phyloP scores from a whole-genome alignment of 2,329 filamentous ascomycete species.

The Phoma sp. region DNA sequence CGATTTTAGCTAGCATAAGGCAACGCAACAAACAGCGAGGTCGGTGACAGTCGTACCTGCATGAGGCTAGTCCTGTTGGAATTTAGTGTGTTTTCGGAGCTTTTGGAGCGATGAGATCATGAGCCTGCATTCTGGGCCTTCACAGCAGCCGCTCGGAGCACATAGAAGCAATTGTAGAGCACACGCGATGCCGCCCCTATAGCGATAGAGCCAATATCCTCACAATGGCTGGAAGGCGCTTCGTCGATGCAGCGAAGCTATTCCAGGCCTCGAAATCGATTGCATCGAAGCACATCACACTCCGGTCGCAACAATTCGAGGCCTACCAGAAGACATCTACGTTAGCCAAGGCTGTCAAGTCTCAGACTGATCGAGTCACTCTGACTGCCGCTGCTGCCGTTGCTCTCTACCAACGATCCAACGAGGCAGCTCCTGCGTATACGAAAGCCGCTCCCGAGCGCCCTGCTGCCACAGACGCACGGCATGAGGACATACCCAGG shows the following conservation, averaged over 20 bases:
- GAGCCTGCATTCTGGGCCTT: not conserved
- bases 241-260: conserved; percentile 59
- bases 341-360: conserved; percentile 66
- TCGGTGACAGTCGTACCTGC: conserved; percentile 14
- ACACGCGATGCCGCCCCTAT: conserved; percentile 1
- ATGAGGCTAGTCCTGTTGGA: conserved; percentile 10
- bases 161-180: not conserved
- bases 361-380: conserved; percentile 66
- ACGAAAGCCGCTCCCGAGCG: conserved; percentile 31
- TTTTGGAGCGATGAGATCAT: conserved; percentile 13
- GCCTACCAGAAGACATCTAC: conserved; percentile 69
- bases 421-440: conserved; percentile 54
- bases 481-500: conserved; percentile 35
- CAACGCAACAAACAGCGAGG: conserved; percentile 3
- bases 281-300: conserved; percentile 61
- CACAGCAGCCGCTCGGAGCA: not conserved
- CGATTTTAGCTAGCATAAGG: not conserved
- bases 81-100: conserved; percentile 9
- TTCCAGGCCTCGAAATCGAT: conserved; percentile 56
- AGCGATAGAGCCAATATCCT: not conserved
- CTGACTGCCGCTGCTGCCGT: conserved; percentile 66
- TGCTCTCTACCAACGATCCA: conserved; percentile 63
- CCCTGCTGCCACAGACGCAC: conserved; percentile 25
- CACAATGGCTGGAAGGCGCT: conserved; percentile 58
- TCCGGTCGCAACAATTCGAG: conserved; percentile 67